Base-by-base conservation (phyloP, 129 eudicot species). In the Deinandra increscens region DNA sequence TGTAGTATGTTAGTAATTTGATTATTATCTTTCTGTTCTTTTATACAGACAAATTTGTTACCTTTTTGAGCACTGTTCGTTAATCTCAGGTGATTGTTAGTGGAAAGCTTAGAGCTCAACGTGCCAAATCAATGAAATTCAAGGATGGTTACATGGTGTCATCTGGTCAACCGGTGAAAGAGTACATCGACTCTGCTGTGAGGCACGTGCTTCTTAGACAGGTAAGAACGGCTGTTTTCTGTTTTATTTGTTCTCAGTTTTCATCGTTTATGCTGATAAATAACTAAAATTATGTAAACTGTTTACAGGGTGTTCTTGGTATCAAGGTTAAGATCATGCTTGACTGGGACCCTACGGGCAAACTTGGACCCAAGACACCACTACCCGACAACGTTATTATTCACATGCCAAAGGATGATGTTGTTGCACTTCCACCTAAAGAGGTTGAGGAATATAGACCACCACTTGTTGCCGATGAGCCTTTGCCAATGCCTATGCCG, bases 311-410 rank as follows among this genome's bases (percentile, higher is more conserved):
- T 42, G 86, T 85, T 12, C 86, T 85, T 18, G 89, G 89, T 29
- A 84, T 78, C 62, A 85, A 85, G 72, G 90, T 85, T 5, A 85
- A 81, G 62, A 79, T 81, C 58, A 81, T 85, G 90, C 90, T 81
- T 17, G 84, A 64, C 48, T 81, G 90, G 90, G 90, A 85, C 62
- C 86, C 90, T 13, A 75, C 81, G 8, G 86, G 84, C 36, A 85
- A 81, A 53, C 80, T 71, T 43, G 87, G 87, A 10, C 90, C 90
- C 0, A 81, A 76, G 61, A 82, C 84, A n/a, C 91, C 87, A 2
- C 34, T 85, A 6, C 91, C 91, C 0, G 87, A 85, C 61, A 71
- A 75, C 15, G 86, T 85, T 4, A 66, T 80, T 3, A 81, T 81
- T 19, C 82, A 79, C 42, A 69, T 70, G 60, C 82, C 84, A 2